Conservation (phyloP, 2,329 filamentous ascomycete genomes). For the Trichoderma sp. region DNA sequence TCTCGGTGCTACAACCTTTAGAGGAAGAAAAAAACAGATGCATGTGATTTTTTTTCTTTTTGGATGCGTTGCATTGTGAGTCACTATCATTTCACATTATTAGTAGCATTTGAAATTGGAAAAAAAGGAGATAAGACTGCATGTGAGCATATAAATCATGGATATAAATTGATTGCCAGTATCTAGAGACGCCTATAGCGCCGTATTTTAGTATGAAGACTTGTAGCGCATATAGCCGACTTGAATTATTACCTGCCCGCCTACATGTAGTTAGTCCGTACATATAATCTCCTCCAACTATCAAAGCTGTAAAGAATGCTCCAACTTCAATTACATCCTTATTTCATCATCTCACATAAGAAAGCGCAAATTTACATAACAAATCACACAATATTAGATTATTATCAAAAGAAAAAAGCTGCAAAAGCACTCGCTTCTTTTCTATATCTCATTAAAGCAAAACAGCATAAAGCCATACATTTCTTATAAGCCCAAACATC, state of each 20-base stretch:
- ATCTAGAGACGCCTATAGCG: neutral
- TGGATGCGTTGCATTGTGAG: neutral
- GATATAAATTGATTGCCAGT: no score
- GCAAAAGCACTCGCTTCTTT: slow-evolving; percentile 15
- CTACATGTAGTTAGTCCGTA: no score
- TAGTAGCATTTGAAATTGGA: neutral
- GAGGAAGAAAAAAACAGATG: neutral
- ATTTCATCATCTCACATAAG: neutral
- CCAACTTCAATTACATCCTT: neutral
- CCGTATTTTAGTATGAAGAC: no score
- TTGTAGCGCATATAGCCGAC: no score
- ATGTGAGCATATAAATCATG: no score
- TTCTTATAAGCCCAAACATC: neutral
- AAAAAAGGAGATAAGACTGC: neutral
- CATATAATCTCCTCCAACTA: no score
- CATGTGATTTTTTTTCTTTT: neutral
- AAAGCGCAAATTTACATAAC: neutral
- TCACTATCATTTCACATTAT: neutral
- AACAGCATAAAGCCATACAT: neutral
- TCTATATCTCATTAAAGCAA: slow-evolving; percentile 4
- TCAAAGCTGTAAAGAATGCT: no score
- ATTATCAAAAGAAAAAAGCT: neutral
- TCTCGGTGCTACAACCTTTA: neutral
- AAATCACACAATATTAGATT: neutral
- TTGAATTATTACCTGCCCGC: no score